Evolutionary conservation across 495 filamentous ascomycete genomes (phyloP).

Genomic region (Annulohypoxylon moriforme): DNA sequence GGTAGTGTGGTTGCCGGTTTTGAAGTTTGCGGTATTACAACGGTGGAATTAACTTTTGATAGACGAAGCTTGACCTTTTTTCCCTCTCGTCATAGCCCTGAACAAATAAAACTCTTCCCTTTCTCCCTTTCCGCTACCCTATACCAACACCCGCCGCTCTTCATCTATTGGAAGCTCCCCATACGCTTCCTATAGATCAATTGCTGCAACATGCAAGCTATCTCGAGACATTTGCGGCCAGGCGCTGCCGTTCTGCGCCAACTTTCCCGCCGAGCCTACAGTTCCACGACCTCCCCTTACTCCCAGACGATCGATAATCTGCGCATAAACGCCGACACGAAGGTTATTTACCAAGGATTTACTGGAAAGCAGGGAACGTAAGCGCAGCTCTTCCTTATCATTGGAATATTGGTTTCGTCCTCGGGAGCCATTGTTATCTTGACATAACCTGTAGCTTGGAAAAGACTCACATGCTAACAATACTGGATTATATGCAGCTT

Average conservation of each 20-base stretch:
- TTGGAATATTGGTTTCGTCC: not conserved
- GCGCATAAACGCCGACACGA: slow-evolving; percentile 89
- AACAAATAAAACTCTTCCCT: slow-evolving; percentile 5
- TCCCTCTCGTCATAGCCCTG: slow-evolving; percentile 8
- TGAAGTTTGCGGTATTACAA: slow-evolving; percentile 40
- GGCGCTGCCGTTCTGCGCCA: slow-evolving; percentile 57
- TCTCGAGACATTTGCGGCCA: slow-evolving; percentile 60
- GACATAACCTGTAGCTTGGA: slow-evolving; percentile 7
- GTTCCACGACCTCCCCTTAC: slow-evolving; percentile 76
- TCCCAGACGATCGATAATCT: slow-evolving; percentile 88
- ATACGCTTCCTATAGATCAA: slow-evolving; percentile 43
- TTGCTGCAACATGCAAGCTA: slow-evolving; percentile 58
- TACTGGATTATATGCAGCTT: slow-evolving; percentile 68
- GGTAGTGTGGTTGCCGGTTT: slow-evolving; percentile 20
- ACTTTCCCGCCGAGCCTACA: slow-evolving; percentile 71
- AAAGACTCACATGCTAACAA: slow-evolving; percentile 4
- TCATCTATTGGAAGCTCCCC: slow-evolving; percentile 24
- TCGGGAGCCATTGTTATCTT: slow-evolving; percentile 1
- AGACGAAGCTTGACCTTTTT: slow-evolving; percentile 35
- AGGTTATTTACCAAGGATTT: slow-evolving; percentile 97
- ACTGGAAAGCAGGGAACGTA: slow-evolving; percentile 99
- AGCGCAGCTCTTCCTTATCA: slow-evolving; percentile 54
- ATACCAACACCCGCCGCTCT: slow-evolving; percentile 18
- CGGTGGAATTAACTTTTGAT: slow-evolving; percentile 32
- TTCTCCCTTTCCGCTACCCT: slow-evolving; percentile 14